Evolutionary conservation across 1,284 basidiomycete species (phyloP), one percentile per base, ranked within the genome.

Genomic region (Pseudozyma flocculosa): DNA sequence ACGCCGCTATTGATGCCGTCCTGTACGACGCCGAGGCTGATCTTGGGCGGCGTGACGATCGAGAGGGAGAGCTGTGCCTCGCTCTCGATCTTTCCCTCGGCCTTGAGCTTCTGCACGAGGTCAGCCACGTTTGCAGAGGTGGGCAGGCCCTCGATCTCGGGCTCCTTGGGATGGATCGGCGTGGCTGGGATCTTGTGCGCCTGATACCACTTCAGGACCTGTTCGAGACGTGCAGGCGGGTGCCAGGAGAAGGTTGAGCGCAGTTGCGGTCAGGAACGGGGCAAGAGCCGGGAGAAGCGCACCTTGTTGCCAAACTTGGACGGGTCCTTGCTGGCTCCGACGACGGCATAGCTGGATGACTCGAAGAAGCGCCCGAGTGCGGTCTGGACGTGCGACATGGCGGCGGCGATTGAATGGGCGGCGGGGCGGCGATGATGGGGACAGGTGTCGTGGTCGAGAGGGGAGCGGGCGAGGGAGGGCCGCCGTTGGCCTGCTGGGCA

Each of bases 151-250:
- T 75, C 75, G 41, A 76, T 66, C 34, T 51, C 52, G 19, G 54
- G 21, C 42, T 70, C 63, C 30, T 68, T 69, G 9, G 75, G 71
- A 40, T 76, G 65, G 26, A 77, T 68, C 8, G 75, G 72, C 2
- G 70, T 72, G 3, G 63, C 61, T 4, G 67, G 51, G 40, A 76
- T 44, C 17, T 58, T 40, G 36, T 65, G 48, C 9, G 59, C 45
- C 26, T 70, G 61, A 41, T 77, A 76, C 75, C 73, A 77, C 26
- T 68, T 69, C 9, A 77, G 45, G 11, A 73, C 70, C 68, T 71
- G 52, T 9, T 2, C 15, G 30, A 37, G 26, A 29, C 26, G 11
- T 29, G 7, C 7, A 21, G 13, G 3, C 22, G 34, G 7, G 50
- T 17, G 22, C 13, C 15, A 15, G n/a, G 10, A 2, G 23, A 14